Percentiles rank a stretch among this genome's conserved stretches.
Conservation (phyloP, 2,329 filamentous ascomycete genomes). For the Tolypocladium ophioglossoides region DNA sequence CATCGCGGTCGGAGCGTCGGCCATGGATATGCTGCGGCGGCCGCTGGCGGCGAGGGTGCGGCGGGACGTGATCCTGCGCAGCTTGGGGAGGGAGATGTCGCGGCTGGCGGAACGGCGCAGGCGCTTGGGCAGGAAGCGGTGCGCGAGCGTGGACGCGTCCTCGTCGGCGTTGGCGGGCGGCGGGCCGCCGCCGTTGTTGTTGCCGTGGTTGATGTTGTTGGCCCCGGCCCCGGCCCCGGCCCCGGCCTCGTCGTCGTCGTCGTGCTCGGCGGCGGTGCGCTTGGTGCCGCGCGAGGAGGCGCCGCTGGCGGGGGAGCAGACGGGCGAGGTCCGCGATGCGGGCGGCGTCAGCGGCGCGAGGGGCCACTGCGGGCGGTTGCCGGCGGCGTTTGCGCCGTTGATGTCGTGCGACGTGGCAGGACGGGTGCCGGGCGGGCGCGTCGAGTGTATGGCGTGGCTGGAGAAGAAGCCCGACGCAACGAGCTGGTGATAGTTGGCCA, state of each 20-base stretch:
- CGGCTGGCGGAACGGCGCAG: constrained; percentile 40
- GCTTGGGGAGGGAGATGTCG: constrained; percentile 24
- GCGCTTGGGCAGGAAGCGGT: constrained; percentile 25
- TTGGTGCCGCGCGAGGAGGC: constrained; percentile 38
- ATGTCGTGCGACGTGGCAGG: constrained; percentile 6
- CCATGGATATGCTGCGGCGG: constrained; percentile 17
- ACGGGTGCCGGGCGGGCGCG: constrained; percentile 30
- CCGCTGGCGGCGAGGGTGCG: constrained; percentile 8
- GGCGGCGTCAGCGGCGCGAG: constrained; percentile 11
- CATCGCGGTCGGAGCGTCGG: constrained; percentile 1
- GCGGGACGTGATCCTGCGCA: constrained; percentile 19
- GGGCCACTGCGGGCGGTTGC: constrained; percentile 16
- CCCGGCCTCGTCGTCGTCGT: constrained; percentile 9
- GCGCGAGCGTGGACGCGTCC: constrained; percentile 10
- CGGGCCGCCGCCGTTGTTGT: constrained; percentile 7
- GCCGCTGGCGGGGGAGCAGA: constrained; percentile 22
- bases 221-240: constrained; percentile 8
- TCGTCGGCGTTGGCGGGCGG: constrained; percentile 9
- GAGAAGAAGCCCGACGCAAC: constrained; percentile 49
- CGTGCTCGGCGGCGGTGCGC: constrained; percentile 28
- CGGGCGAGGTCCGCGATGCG: constrained; percentile 9
- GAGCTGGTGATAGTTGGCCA: constrained; percentile 46
- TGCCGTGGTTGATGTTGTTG: constrained; percentile 15
- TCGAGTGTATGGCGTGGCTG: constrained; percentile 46
- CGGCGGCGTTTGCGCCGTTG: too few species aligned